A percentile compares a stretch with the other conserved stretches of the same genome.
phyloP scores from a whole-genome alignment of 345 rosid species.

The Pistacia atlantica region DNA sequence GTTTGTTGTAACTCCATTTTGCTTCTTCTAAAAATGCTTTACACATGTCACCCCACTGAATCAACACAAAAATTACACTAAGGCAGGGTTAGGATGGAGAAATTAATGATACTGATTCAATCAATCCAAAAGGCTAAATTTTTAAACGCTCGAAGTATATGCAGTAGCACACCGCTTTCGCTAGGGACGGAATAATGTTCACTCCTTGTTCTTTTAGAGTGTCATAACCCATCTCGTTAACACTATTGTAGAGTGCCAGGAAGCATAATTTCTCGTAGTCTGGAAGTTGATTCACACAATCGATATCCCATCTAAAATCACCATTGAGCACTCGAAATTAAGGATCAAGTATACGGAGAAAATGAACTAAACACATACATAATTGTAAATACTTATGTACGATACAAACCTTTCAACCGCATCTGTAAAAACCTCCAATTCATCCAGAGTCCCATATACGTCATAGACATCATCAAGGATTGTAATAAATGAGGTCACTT shows the following conservation, averaged over 20 bases:
- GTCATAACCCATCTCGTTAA: constrained; percentile 48
- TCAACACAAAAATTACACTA: no score
- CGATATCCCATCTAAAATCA: constrained; percentile 46
- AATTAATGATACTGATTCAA: no score
- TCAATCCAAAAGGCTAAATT: no score
- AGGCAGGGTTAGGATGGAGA: no score
- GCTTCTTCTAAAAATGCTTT: no score
- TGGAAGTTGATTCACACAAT: constrained; percentile 36
- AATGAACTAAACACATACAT: not conserved
- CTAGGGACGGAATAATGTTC: constrained; percentile 27
- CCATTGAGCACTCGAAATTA: not conserved
- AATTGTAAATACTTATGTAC: not conserved
- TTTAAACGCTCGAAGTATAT: no score
- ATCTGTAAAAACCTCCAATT: constrained; percentile 40
- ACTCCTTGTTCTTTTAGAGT: constrained; percentile 33
- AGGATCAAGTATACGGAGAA: not conserved
- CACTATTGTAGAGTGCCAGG: constrained; percentile 39
- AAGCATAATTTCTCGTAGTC: constrained; percentile 43
- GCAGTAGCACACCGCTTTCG: constrained; percentile 29
- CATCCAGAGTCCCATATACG: constrained; percentile 44
- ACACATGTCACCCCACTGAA: no score
- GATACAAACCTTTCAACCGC: constrained; percentile 40
- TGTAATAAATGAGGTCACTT: constrained; percentile 35
- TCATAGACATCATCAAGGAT: constrained; percentile 36
- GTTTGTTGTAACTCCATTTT: no score